Evolutionary conservation across 2,329 filamentous ascomycete genomes (phyloP).

Genomic region (Epichloe glyceriae): DNA sequence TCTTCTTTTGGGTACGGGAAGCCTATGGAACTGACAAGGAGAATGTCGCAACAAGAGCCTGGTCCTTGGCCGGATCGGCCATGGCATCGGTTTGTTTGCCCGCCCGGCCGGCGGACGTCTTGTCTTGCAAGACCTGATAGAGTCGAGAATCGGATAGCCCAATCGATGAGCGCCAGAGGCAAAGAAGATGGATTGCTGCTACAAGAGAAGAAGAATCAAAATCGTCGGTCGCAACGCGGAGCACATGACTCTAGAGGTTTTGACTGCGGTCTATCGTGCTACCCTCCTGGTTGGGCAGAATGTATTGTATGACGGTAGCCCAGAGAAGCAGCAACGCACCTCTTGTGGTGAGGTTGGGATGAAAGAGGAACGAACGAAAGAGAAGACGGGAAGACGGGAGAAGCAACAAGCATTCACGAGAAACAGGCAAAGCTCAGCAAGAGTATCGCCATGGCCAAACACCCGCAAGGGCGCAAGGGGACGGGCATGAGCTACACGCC

Average conservation of each 20-base stretch:
- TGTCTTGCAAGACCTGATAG: conserved; percentile 14
- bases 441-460: background rate
- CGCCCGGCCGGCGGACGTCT: conserved; percentile 12
- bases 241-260: background rate
- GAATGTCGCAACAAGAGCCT: conserved; percentile 41
- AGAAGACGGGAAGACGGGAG: background rate
- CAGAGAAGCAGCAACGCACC: background rate
- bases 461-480: background rate
- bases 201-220: background rate
- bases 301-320: background rate
- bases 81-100: conserved; percentile 19
- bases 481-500: background rate
- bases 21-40: conserved; percentile 32
- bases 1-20: background rate
- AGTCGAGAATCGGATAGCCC: conserved; percentile 23
- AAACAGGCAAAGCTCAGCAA: background rate
- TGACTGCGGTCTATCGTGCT: background rate
- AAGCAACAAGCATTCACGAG: background rate
- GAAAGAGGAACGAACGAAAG: background rate
- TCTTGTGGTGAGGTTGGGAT: background rate
- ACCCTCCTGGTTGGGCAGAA: background rate
- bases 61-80: conserved; percentile 29
- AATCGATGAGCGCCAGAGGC: conserved; percentile 31
- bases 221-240: background rate
- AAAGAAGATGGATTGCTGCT: conserved; percentile 7